Percentiles rank a stretch among this genome's conserved stretches.
Conservation (phyloP, 495 filamentous ascomycete genomes). For the Xylaria nigripes region DNA sequence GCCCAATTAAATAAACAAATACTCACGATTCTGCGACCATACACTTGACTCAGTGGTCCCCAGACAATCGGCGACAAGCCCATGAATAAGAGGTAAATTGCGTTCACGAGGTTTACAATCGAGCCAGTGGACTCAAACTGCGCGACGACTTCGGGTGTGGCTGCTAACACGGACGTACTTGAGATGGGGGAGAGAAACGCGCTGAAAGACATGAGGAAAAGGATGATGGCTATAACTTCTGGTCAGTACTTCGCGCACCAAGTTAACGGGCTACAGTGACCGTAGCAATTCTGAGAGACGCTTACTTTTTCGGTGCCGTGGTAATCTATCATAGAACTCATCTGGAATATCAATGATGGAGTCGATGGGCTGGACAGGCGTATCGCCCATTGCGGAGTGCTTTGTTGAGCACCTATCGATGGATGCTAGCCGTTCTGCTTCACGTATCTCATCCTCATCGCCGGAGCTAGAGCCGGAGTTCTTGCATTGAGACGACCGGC, state of each 20-base stretch:
- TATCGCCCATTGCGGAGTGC: constrained; percentile 28
- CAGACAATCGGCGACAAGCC: constrained; percentile 58
- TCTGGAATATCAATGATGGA: constrained; percentile 37
- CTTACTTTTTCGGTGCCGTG: constrained; percentile 6
- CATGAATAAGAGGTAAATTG: constrained; percentile 63
- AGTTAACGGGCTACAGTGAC: background rate
- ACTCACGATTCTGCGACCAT: constrained; percentile 19
- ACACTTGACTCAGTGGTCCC: constrained; percentile 62
- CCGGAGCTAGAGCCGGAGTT: constrained; percentile 12
- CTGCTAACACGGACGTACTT: constrained; percentile 60
- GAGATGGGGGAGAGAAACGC: constrained; percentile 62
- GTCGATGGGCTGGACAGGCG: constrained; percentile 31
- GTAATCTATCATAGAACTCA: constrained; percentile 40
- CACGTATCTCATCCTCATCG: constrained; percentile 13
- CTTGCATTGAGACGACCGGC: constrained; percentile 8
- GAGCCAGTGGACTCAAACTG: constrained; percentile 54
- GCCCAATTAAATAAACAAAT: background rate
- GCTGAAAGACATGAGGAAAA: constrained; percentile 56
- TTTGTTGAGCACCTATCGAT: constrained; percentile 26
- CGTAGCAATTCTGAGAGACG: background rate
- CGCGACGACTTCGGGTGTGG: constrained; percentile 57
- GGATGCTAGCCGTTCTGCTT: constrained; percentile 5
- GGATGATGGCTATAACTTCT: constrained; percentile 38
- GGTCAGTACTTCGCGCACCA: background rate
- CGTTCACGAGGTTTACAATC: constrained; percentile 62